A percentile compares a stretch with the other conserved stretches of the same genome.
Evolutionary conservation across 2,329 filamentous ascomycete species (phyloP).

Genomic region (Spiromastix sp.): DNA sequence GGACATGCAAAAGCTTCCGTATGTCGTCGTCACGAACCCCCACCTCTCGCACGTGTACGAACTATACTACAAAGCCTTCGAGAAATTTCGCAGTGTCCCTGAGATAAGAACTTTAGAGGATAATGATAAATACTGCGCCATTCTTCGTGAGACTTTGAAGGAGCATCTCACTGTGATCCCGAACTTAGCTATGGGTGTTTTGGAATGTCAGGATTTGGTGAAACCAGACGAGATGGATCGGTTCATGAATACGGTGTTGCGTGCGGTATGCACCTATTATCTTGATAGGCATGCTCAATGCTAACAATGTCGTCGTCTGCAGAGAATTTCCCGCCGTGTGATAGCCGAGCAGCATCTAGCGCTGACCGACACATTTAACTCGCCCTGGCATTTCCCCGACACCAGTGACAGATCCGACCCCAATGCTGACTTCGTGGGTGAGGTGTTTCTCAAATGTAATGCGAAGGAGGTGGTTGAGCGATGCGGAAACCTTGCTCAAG

Average conservation of each 20-base stretch:
- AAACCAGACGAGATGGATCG: conserved; percentile 71
- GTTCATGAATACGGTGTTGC: conserved; percentile 89
- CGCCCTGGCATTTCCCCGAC: conserved; percentile 78
- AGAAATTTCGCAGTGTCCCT: conserved; percentile 71
- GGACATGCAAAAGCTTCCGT: conserved; percentile 93
- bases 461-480: conserved; percentile 79
- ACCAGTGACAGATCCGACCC: conserved; percentile 53
- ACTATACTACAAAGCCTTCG: conserved; percentile 94
- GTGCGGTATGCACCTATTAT: conserved; percentile 53
- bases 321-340: conserved; percentile 89
- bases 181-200: conserved; percentile 83
- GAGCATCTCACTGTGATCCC: conserved; percentile 92
- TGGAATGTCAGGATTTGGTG: conserved; percentile 80
- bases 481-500: conserved; percentile 65
- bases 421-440: conserved; percentile 80
- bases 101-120: conserved; percentile 80
- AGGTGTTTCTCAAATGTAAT: conserved; percentile 88
- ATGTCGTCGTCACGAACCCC: conserved; percentile 88
- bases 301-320: too few relatives aligned
- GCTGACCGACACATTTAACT: conserved; percentile 86
- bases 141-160: conserved; percentile 67
- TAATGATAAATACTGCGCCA: conserved; percentile 76
- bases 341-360: conserved; percentile 97
- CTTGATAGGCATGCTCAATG: too few relatives aligned
- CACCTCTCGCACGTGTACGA: conserved; percentile 95